Conservation (phyloP, 192 early-diverging fungal species). For the Paraglomus occultum region DNA sequence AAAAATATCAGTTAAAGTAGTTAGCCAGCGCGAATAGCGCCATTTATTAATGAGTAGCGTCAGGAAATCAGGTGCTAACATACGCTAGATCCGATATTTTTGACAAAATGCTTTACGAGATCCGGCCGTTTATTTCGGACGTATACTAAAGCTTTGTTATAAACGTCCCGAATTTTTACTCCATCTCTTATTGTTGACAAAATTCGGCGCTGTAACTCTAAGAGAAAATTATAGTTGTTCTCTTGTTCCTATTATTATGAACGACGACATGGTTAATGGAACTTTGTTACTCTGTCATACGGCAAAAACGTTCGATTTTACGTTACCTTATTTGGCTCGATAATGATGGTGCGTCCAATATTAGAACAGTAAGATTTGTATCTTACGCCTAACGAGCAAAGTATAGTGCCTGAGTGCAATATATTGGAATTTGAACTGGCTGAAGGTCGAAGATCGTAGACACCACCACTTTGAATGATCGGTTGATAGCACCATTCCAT, state of each 20-base stretch:
- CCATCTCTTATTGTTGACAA: constrained; percentile 72
- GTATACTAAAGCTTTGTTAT: constrained; percentile 62
- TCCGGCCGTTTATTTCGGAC: constrained; percentile 82
- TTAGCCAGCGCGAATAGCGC: too few relatives aligned
- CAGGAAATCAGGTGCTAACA: constrained; percentile 13
- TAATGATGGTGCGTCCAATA: constrained; percentile 89
- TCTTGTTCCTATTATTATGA: constrained; percentile 61
- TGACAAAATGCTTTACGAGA: constrained; percentile 80
- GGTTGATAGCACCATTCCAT: constrained; percentile 92
- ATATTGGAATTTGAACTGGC: constrained; percentile 71
- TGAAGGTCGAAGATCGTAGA: constrained; percentile 81
- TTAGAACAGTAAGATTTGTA: constrained; percentile 97
- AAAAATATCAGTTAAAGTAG: neutral
- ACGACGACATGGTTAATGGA: too few relatives aligned
- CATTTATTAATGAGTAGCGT: neutral
- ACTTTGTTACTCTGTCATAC: too few relatives aligned
- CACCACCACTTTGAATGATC: constrained; percentile 94
- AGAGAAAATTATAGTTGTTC: constrained; percentile 89
- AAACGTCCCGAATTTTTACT: constrained; percentile 73
- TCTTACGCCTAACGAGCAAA: constrained; percentile 91
- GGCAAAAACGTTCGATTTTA: neutral
- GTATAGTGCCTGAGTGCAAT: constrained; percentile 84
- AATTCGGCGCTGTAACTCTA: constrained; percentile 79
- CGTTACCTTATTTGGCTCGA: constrained; percentile 78
- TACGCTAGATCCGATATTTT: constrained; percentile 83